These are phyloP conservation scores for Thinopyrum elongatum DNA, from an alignment of 176 grass and related monocot species.

Conservation along the genomic window DNA sequence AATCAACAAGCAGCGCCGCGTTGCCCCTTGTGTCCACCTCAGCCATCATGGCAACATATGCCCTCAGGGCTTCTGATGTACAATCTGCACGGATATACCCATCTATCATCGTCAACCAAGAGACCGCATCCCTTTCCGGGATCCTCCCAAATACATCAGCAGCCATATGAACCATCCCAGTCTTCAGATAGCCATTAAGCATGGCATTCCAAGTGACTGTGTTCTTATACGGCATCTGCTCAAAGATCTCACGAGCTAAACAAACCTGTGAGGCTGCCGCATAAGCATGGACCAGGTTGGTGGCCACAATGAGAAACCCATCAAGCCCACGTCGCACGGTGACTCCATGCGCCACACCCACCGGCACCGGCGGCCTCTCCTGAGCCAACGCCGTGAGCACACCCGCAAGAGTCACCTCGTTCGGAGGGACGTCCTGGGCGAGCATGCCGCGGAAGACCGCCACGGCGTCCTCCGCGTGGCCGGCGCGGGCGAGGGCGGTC, in stretches of 20 bases:
- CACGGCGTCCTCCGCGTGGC: slow-evolving; percentile 21
- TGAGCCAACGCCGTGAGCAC: slow-evolving; percentile 12
- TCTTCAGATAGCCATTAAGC: slow-evolving; percentile 67
- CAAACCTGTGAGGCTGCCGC: slow-evolving; percentile 22
- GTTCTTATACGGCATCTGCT: slow-evolving; percentile 39
- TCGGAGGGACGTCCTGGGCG: slow-evolving; percentile 20
- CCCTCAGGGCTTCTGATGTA: slow-evolving; percentile 27
- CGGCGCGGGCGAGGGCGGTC: slow-evolving; percentile 35
- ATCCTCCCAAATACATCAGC: slow-evolving; percentile 40
- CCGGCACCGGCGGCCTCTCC: neutral
- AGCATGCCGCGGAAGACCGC: slow-evolving; percentile 56
- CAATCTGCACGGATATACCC: slow-evolving; percentile 36
- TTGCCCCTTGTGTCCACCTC: neutral
- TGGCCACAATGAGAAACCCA: slow-evolving; percentile 44
- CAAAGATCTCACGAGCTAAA: slow-evolving; percentile 38
- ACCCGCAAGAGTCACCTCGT: slow-evolving; percentile 45
- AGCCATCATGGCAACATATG: slow-evolving; percentile 41
- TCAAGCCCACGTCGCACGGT: slow-evolving; percentile 30
- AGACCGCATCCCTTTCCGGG: slow-evolving; percentile 46
- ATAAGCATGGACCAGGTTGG: slow-evolving; percentile 60
- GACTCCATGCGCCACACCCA: slow-evolving; percentile 25
- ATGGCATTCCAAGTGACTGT: slow-evolving; percentile 63
- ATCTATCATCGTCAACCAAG: slow-evolving; percentile 60
- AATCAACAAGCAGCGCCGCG: slow-evolving; percentile 45
- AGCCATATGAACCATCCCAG: slow-evolving; percentile 43